phyloP scores from a whole-genome alignment of 305 asterid genomes.

The Solanum hybrid region DNA sequence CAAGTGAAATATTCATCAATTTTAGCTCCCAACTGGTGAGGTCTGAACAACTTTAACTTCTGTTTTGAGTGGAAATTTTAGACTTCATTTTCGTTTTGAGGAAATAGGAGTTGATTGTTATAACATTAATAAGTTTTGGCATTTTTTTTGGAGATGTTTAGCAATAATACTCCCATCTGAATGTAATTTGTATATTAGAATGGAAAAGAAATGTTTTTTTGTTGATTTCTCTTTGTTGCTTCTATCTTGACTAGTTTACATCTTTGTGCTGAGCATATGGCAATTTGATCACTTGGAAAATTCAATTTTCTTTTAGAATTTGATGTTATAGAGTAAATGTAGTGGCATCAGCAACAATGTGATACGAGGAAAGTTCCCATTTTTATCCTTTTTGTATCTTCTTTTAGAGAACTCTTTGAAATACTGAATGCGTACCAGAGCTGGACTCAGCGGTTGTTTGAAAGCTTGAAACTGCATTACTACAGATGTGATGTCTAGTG shows the following conservation, averaged over 20 bases:
- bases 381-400: neutral
- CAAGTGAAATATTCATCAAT: conserved; percentile 30
- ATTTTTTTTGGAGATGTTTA: neutral
- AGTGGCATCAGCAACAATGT: neutral
- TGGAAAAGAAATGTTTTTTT: neutral
- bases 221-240: neutral
- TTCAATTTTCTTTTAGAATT: neutral
- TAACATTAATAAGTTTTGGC: neutral
- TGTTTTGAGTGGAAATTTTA: neutral
- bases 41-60: neutral
- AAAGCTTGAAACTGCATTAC: neutral
- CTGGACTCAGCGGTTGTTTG: neutral
- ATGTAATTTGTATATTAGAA: conserved; percentile 2
- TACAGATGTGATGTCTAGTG: neutral
- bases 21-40: neutral
- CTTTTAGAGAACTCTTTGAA: neutral
- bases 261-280: neutral
- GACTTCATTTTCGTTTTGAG: neutral
- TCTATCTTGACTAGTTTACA: neutral
- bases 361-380: neutral
- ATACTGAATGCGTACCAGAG: neutral
- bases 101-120: neutral
- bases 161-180: neutral
- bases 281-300: neutral
- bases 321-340: neutral